These are phyloP conservation scores for Alternaria hordeiaustralica DNA, from an alignment of 2,329 filamentous ascomycete genomes.

Conservation along the genomic window DNA sequence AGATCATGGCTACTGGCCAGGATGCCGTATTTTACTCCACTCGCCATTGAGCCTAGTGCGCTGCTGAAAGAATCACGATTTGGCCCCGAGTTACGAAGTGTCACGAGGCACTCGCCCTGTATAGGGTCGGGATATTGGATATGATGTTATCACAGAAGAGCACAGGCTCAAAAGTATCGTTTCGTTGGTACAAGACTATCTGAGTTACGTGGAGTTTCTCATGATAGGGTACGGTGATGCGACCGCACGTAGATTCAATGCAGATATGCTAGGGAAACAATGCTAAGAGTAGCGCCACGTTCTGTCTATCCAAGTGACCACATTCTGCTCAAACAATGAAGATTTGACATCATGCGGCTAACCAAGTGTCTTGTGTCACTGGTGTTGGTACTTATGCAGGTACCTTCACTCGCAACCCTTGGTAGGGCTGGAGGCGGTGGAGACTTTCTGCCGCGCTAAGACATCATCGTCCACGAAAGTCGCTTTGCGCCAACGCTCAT, in stretches of 20 bases:
- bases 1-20: conserved; percentile 39
- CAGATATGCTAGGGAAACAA: neutral
- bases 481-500: conserved; percentile 18
- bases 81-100: neutral
- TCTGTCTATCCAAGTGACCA: neutral
- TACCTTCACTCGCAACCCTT: conserved; percentile 6
- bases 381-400: conserved; percentile 1
- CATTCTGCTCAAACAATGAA: neutral
- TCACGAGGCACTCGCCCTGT: neutral
- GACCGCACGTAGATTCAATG: neutral
- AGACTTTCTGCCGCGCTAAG: conserved; percentile 26
- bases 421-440: conserved; percentile 45
- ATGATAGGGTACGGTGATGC: neutral
- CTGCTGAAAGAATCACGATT: neutral
- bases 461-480: conserved; percentile 14
- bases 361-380: neutral
- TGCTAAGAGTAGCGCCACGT: neutral
- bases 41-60: neutral
- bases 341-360: neutral
- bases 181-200: neutral
- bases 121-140: neutral
- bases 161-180: neutral
- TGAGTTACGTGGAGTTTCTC: neutral
- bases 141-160: neutral
- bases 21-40: neutral